Percentiles rank a stretch among this genome's conserved stretches.
These are phyloP conservation scores for Andrographis paniculata DNA, from an alignment of 305 asterid species.

Conservation along the genomic window DNA sequence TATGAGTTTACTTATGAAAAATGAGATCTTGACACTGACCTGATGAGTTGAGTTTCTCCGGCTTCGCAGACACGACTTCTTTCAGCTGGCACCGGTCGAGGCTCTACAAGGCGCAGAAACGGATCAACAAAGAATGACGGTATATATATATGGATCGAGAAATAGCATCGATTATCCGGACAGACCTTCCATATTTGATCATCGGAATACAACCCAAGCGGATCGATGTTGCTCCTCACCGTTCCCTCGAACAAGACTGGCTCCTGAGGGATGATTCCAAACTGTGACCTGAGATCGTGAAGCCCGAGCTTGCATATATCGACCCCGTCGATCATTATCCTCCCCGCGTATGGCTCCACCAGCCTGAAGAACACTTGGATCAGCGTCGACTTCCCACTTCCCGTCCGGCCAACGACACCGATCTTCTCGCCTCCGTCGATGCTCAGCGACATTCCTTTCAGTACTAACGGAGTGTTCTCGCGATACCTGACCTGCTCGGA, in stretches of 20 bases:
- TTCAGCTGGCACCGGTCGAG: slow-evolving; percentile 94
- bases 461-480: slow-evolving; percentile 74
- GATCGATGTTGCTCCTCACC: slow-evolving; percentile 90
- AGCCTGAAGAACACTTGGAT: slow-evolving; percentile 84
- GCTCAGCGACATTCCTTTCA: slow-evolving; percentile 70
- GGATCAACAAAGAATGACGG: background rate
- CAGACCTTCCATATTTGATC: slow-evolving; percentile 89
- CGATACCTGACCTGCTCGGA: slow-evolving; percentile 83
- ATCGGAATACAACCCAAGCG: slow-evolving; percentile 65
- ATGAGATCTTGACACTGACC: slow-evolving; percentile 18
- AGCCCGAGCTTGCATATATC: slow-evolving; percentile 68
- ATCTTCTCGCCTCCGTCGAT: slow-evolving; percentile 86
- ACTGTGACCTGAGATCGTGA: slow-evolving; percentile 87
- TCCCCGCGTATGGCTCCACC: slow-evolving; percentile 88
- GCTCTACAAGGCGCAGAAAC: slow-evolving; percentile 34
- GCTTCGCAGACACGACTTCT: slow-evolving; percentile 76
- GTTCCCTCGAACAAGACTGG: slow-evolving; percentile 95
- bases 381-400: slow-evolving; percentile 90
- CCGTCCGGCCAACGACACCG: slow-evolving; percentile 93
- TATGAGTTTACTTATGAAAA: too few species aligned
- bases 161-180: too few species aligned
- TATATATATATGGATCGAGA: too few species aligned
- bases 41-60: slow-evolving; percentile 74
- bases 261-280: slow-evolving; percentile 96
- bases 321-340: slow-evolving; percentile 57